Conservation (phyloP, 2,329 filamentous ascomycete genomes). For the Hymenoscyphus scutula region DNA sequence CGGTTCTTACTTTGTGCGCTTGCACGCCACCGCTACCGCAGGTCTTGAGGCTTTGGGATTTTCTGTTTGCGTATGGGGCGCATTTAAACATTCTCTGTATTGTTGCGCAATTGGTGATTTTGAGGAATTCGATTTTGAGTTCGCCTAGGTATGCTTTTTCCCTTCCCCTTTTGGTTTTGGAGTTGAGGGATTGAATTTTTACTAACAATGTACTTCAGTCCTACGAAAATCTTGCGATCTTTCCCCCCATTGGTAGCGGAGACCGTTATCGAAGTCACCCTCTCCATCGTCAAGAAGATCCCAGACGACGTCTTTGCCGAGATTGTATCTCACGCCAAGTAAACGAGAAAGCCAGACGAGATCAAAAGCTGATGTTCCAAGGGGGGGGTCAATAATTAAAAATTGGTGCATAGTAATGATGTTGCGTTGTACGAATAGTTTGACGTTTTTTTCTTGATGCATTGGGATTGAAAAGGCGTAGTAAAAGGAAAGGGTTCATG, state of each 20-base stretch:
- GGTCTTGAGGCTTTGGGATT: slow-evolving; percentile 93
- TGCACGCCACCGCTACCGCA: slow-evolving; percentile 94
- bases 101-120: slow-evolving; percentile 87
- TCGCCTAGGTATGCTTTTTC: slow-evolving; percentile 69
- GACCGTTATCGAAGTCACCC: slow-evolving; percentile 78
- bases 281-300: slow-evolving; percentile 85
- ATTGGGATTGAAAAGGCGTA: too few species aligned
- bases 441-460: too few species aligned
- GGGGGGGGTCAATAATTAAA: too few species aligned
- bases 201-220: slow-evolving; percentile 50
- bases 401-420: too few species aligned
- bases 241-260: slow-evolving; percentile 82
- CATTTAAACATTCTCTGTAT: slow-evolving; percentile 96
- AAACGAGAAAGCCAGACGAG: too few species aligned
- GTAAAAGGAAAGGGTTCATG: too few species aligned
- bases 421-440: too few species aligned
- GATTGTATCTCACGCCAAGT: slow-evolving; percentile 83
- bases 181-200: not conserved
- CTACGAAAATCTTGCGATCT: slow-evolving; percentile 86
- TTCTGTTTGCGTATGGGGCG: slow-evolving; percentile 90
- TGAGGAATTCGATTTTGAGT: slow-evolving; percentile 78
- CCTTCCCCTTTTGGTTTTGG: not conserved
- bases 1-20: slow-evolving; percentile 89
- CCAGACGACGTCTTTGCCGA: slow-evolving; percentile 88
- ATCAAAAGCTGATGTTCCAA: too few species aligned